Evolutionary conservation across 768 basidiomycete genomes (phyloP).

Genomic region (Wakefieldia striispora): DNA sequence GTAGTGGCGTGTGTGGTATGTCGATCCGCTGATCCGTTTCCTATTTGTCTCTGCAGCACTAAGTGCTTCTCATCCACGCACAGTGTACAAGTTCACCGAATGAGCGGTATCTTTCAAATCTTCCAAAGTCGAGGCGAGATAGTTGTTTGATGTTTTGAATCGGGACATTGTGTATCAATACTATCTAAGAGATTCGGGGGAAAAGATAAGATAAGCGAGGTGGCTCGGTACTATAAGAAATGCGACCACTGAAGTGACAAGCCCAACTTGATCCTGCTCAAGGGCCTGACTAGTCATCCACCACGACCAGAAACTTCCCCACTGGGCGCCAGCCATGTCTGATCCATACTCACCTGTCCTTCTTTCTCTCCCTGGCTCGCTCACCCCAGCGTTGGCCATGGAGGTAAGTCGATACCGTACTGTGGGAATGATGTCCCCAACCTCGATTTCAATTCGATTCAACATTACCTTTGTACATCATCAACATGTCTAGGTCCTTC

Average conservation of each 20-base stretch:
- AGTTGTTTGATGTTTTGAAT: not conserved
- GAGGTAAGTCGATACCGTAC: conserved; percentile 43
- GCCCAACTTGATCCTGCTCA: no score
- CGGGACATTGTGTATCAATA: not conserved
- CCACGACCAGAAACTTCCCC: not conserved
- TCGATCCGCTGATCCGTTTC: conserved; percentile 15
- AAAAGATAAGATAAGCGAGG: conserved; percentile 14
- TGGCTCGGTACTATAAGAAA: not conserved
- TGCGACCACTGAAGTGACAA: no score
- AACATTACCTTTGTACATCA: no score
- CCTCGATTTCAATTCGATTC: not conserved
- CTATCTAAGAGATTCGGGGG: not conserved
- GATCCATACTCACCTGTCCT: conserved; percentile 48
- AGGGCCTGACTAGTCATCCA: no score
- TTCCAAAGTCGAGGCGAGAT: no score
- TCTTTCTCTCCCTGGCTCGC: conserved; percentile 47
- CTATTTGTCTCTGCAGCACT: not conserved
- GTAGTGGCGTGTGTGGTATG: conserved; percentile 79
- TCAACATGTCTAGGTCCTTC: conserved; percentile 47
- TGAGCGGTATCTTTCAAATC: conserved; percentile 4
- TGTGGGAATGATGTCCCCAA: conserved; percentile 2
- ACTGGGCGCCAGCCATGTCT: conserved; percentile 28
- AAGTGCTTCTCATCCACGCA: not conserved
- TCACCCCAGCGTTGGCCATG: conserved; percentile 58
- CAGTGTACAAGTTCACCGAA: conserved; percentile 31